phyloP scores from a whole-genome alignment of 768 basidiomycete species.

The Tylopilus subfusipes region DNA sequence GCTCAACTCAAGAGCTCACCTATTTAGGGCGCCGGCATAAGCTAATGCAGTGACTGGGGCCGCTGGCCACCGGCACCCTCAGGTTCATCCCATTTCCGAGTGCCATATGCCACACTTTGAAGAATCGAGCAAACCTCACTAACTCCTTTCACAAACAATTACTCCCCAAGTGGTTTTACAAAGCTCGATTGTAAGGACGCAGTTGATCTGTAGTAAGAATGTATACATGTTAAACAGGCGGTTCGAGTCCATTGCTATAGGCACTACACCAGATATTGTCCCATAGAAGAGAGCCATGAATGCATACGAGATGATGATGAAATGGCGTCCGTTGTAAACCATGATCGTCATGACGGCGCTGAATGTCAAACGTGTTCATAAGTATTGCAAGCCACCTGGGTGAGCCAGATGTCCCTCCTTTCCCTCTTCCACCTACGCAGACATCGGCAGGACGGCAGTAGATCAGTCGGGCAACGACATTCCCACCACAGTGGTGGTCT shows the following conservation, averaged over 20 bases:
- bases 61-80: too few relatives aligned
- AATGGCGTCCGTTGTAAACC: conserved; percentile 4
- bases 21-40: too few relatives aligned
- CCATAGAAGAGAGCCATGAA: not conserved
- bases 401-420: conserved; percentile 46
- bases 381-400: conserved; percentile 42
- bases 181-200: not conserved
- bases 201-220: not conserved
- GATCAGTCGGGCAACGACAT: conserved; percentile 26
- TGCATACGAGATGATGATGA: not conserved
- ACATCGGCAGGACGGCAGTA: conserved; percentile 24
- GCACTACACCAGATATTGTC: conserved; percentile 12
- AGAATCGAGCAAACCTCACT: too few relatives aligned
- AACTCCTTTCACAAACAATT: too few relatives aligned
- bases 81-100: too few relatives aligned
- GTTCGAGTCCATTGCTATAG: not conserved
- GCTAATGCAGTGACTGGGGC: too few relatives aligned
- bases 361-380: conserved; percentile 35
- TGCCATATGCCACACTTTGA: too few relatives aligned
- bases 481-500: conserved; percentile 35
- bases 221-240: conserved; percentile 1
- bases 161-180: too few relatives aligned
- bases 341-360: not conserved
- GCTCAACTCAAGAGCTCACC: too few relatives aligned
- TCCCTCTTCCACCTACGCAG: conserved; percentile 38